Evolutionary conservation across 257 asterid genomes (phyloP).

Genomic region (Solanum etuberosum): DNA sequence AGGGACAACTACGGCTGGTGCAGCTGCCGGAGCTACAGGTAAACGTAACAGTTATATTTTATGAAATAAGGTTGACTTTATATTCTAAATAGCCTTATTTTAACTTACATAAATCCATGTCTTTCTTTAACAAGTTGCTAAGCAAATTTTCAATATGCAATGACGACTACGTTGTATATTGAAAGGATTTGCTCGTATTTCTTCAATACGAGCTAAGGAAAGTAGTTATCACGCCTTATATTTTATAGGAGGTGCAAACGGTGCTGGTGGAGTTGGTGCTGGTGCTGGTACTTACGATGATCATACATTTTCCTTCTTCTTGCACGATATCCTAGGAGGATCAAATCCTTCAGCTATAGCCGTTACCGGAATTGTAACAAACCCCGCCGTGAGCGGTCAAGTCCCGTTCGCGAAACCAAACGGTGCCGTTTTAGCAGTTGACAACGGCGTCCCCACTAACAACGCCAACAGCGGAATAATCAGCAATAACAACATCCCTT

Average conservation of each 20-base stretch:
- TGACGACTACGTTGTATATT: not conserved
- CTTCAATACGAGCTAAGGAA: not conserved
- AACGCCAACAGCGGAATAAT: conserved; percentile 55
- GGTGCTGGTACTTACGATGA: conserved; percentile 12
- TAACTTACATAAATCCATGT: not conserved
- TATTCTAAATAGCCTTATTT: not conserved
- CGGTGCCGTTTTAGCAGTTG: conserved; percentile 67
- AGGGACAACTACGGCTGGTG: not conserved
- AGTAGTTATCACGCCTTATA: not conserved
- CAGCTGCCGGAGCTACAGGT: not conserved
- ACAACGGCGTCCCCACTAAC: conserved; percentile 53
- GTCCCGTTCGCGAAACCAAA: conserved; percentile 87
- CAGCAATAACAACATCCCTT: conserved; percentile 73
- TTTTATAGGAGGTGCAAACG: not conserved
- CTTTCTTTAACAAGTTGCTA: not conserved
- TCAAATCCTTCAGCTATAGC: conserved; percentile 79
- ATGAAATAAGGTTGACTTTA: no score
- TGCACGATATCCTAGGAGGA: conserved; percentile 94
- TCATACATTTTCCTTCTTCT: conserved; percentile 56
- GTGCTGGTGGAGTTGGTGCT: not conserved
- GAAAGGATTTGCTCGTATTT: not conserved
- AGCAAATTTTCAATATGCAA: not conserved
- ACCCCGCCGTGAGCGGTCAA: conserved; percentile 68
- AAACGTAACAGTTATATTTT: no score
- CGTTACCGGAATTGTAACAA: conserved; percentile 72